Conservation (phyloP, 768 basidiomycete species). For the Serendipita sp. region DNA sequence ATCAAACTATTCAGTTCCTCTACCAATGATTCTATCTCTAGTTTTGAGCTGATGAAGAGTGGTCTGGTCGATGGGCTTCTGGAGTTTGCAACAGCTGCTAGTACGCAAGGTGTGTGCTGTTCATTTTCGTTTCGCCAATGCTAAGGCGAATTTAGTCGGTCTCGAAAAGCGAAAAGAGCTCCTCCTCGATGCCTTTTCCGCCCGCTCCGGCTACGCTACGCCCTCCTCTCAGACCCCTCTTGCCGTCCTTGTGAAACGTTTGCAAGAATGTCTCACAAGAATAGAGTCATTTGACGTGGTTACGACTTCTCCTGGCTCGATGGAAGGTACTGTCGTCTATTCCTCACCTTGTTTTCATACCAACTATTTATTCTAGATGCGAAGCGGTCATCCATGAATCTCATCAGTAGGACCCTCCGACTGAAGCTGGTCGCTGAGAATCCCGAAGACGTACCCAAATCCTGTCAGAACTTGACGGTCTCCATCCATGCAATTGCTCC, state of each 20-base stretch:
- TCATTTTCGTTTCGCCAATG: conserved; percentile 3
- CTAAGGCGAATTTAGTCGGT: conserved; percentile 32
- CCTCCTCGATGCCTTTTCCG: conserved; percentile 61
- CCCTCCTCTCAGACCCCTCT: conserved; percentile 41
- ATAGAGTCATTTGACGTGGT: conserved; percentile 94
- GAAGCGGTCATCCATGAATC: conserved; percentile 75
- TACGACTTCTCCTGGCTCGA: conserved; percentile 58
- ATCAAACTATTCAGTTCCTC: conserved; percentile 58
- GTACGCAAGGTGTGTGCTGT: conserved; percentile 34
- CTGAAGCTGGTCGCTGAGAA: conserved; percentile 81
- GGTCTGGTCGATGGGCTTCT: conserved; percentile 81
- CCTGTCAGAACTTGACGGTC: conserved; percentile 66
- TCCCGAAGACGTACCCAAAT: conserved; percentile 75
- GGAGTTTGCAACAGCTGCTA: conserved; percentile 58
- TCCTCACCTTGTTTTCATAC: background rate
- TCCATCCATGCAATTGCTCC: conserved; percentile 98
- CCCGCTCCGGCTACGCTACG: conserved; percentile 27
- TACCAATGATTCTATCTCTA: conserved; percentile 59
- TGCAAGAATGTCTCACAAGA: conserved; percentile 88
- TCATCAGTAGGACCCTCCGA: conserved; percentile 84
- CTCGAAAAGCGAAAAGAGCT: conserved; percentile 55
- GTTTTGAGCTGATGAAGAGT: conserved; percentile 89
- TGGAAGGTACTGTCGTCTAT: conserved; percentile 44
- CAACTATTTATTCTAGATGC: conserved; percentile 37
- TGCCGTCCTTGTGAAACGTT: conserved; percentile 73